Base-by-base conservation (phyloP, 2,329 filamentous ascomycete genomes). In the Calonectria naviculata region DNA sequence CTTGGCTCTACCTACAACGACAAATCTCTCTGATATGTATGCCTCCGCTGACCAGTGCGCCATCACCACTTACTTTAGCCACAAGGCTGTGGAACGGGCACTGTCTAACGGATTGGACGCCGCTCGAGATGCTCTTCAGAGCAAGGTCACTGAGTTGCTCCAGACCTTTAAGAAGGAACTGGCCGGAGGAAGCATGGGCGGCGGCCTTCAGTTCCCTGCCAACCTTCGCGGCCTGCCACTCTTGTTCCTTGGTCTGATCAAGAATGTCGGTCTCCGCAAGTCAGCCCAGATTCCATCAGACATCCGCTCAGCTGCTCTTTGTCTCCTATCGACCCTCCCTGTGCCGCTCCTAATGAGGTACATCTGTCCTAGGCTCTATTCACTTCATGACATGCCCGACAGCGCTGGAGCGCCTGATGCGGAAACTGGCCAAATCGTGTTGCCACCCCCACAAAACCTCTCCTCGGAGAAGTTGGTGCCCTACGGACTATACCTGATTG, bases 81-180 rank as follows among this genome's bases (percentile, higher is more conserved):
- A 99, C 89, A 98, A 98, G 87, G 97, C 97, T 19, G 97, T 98
- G 4, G 97, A 99, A 86, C 90, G 95, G 77, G 92, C 94, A 13
- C 87, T 99, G 44, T 93, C 94, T 78, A 94, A 91, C 78, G 95
- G 96, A 44, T 87, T 99, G 63, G 97, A 99, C 78, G 93, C 95
- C 58, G 97, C 97, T 62, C 90, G 97, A 47, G 97, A 99, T 83
- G 93, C 95, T 56, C 88, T 98, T 49, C 95, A 98, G 82, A 91
- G 92, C 75, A 99, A 99, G 88, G 87, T 98, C 47, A 93, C 95
- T 31, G 97, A 99, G 85, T 90, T 99, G 60, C 87, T 99, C 71
- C 93, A 96, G 82, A 98, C 96, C 0, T 99, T 98, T 87, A 94
- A 95, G 85, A 98, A 98, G 86, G 97, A 99, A 83, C 89, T 99